Evolutionary conservation across 805 yeast species (phyloP).

Genomic region (Kuraishia borneana): DNA sequence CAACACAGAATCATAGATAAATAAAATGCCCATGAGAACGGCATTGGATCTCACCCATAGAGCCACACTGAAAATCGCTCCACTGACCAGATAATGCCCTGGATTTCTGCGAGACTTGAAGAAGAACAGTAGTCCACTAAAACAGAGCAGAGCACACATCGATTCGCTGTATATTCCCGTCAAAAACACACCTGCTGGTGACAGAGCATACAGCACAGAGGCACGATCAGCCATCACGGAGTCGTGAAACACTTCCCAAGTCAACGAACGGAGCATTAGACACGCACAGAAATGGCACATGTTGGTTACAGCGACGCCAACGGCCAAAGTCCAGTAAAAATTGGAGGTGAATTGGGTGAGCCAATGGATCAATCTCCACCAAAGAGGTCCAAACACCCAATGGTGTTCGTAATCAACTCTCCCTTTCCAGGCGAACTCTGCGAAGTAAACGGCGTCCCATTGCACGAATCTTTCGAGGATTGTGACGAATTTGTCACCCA

Average conservation of each 20-base stretch:
- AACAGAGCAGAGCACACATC: constrained; percentile 47
- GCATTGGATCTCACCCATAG: constrained; percentile 69
- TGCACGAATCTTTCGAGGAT: constrained; percentile 43
- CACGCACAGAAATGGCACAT: constrained; percentile 37
- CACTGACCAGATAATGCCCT: constrained; percentile 28
- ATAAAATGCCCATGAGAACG: constrained; percentile 58
- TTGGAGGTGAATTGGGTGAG: constrained; percentile 10
- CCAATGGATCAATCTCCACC: constrained; percentile 40
- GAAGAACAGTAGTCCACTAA: constrained; percentile 43
- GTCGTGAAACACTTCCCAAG: constrained; percentile 17
- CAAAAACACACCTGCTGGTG: constrained; percentile 76
- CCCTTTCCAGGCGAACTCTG: constrained; percentile 39
- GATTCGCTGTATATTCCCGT: constrained; percentile 72
- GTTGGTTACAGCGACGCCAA: constrained; percentile 41
- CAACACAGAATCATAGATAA: constrained; percentile 38
- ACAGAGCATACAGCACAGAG: constrained; percentile 39
- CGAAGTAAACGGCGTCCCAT: constrained; percentile 84
- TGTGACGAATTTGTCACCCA: too few species aligned
- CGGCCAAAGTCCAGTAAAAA: constrained; percentile 30
- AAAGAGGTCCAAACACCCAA: constrained; percentile 74
- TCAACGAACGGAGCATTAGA: constrained; percentile 36
- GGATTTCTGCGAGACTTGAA: constrained; percentile 16
- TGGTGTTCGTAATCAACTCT: constrained; percentile 66
- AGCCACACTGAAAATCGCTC: constrained; percentile 41
- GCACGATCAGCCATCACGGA: constrained; percentile 9